Evolutionary conservation across 495 filamentous ascomycete species (phyloP), one percentile per base, ranked within the genome.

Genomic region (Evernia prunastri): DNA sequence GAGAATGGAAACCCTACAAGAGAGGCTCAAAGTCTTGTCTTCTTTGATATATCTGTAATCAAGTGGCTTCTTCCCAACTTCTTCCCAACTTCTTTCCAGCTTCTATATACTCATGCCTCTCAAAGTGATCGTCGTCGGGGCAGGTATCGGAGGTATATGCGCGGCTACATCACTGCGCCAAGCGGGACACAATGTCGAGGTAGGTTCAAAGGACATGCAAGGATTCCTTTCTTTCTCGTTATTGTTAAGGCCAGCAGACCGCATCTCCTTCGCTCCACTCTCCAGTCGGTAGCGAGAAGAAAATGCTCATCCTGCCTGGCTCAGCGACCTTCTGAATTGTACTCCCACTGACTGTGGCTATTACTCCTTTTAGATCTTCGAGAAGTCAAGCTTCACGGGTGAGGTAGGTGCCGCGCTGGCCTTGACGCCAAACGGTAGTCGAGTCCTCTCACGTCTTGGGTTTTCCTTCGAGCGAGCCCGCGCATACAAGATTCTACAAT

Each of bases 331-430:
- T 18, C 27, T 31, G 49, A 8, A 20, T 31, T 53, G 49, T 17
- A 53, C 3, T 20, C 17, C 13, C 33, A 31, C 51, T 54, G 51
- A 54, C n/a, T 1, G 6, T 3, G 51, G 7, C 33, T n/a, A 20
- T 12, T 17, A 29, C 51, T 33, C 51, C 29, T 1, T 54, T 20
- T 42, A 81, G 60, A 78, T 86, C 33, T 74, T 78, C 58, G 82
- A 86, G 65, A 81, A 78, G 29, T 81, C 77, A 1, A 65, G 27
- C 6, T 81, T 85, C 68, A 70, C 77, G n/a, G 81, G 74, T 43
- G 82, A 85, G 66, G 74, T 81, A 10, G 83, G 83, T 3, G 83
- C 83, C 3, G 82, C 81, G 25, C 80, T 84, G 58, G 72, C 76
- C n/a, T 59, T 80, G 8, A 74, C 76, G 0, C 81, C 81, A 2